Evolutionary conservation across 805 yeast genomes (phyloP).

Genomic region (Cyberlindnera japonica): DNA sequence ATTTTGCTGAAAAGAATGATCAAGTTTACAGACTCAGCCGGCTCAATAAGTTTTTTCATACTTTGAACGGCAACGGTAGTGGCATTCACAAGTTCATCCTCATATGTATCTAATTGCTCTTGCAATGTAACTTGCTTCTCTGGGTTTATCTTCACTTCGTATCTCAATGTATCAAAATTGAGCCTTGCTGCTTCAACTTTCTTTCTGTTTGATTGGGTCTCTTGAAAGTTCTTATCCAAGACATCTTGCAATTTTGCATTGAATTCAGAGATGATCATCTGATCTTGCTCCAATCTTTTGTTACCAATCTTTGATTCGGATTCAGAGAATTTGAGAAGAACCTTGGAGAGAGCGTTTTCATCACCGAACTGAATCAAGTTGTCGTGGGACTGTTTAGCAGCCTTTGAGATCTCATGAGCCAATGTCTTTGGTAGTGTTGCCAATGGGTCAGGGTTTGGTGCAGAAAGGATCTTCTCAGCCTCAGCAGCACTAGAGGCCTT

Average conservation of each 20-base stretch:
- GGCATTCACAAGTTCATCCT: slow-evolving; percentile 77
- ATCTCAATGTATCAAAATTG: slow-evolving; percentile 65
- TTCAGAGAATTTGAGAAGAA: slow-evolving; percentile 45
- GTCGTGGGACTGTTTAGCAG: slow-evolving; percentile 49
- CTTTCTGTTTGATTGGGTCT: slow-evolving; percentile 57
- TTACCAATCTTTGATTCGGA: slow-evolving; percentile 61
- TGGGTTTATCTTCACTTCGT: slow-evolving; percentile 41
- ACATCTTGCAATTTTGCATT: slow-evolving; percentile 51
- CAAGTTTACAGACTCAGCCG: slow-evolving; percentile 59
- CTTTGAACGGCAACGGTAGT: slow-evolving; percentile 75
- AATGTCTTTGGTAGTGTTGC: slow-evolving; percentile 59
- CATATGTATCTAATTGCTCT: slow-evolving; percentile 38
- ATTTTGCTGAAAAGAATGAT: slow-evolving; percentile 65
- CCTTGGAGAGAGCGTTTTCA: slow-evolving; percentile 26
- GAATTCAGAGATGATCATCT: slow-evolving; percentile 53
- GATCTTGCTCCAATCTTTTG: slow-evolving; percentile 68
- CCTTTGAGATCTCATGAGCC: slow-evolving; percentile 62
- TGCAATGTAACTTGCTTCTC: slow-evolving; percentile 35
- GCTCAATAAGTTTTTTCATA: slow-evolving; percentile 69
- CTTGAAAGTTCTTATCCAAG: slow-evolving; percentile 55
- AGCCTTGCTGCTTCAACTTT: slow-evolving; percentile 67
- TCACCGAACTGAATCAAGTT: slow-evolving; percentile 33
- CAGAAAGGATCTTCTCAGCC: slow-evolving; percentile 51
- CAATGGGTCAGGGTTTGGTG: slow-evolving; percentile 24
- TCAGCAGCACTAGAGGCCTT: slow-evolving; percentile 65